Base-by-base conservation (phyloP, 495 filamentous ascomycete species). In the Cryomyces antarcticus region DNA sequence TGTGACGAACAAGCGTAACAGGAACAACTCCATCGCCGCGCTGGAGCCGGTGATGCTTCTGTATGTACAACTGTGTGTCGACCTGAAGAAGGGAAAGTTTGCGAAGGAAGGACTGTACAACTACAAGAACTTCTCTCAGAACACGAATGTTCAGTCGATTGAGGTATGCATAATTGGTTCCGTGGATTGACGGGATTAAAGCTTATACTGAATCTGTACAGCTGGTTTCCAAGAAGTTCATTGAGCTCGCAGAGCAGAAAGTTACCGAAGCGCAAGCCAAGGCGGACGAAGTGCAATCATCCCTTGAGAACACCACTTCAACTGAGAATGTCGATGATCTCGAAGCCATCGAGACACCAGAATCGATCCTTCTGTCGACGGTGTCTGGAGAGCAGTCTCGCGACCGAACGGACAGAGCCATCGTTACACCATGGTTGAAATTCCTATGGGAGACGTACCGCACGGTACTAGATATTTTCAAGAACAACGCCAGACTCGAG, bases 361-460 rank as follows among this genome's bases (percentile, higher is more conserved):
- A 97, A 63, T 96, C 89, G 30, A 95, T 97, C 59, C 77, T 97
- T 44, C 72, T 97, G 10, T 92, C 89, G 43, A 97, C 89, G 41
- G 89, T 97, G 44, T 97, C 89, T 17, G 92, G 89, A 48, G 89
- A 97, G 60, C 89, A 96, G 62, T 93, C 87, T 34, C 78, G 78
- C 48, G 89, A 97, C 60, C 80, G 89, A 46, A 97, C 89, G 54
- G 89, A 96, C 66, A 78, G 89, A 52, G 89, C 89, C 50, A 87
- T 97, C 51, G 89, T 97, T 38, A 97, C 89, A 42, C 89, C 89
- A 39, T 97, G 92, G 89, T 73, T 97, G 50, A 97, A 97, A 66
- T 97, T 97, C 57, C 70, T 97, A 45, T 97, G 89, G 89, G 92
- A 97, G 66, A 93, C 89, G n/a, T 97, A 97, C 65, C 84, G 89